Conservation (phyloP, 1,284 basidiomycete genomes). For the Cryptococcus jaspeensis region DNA sequence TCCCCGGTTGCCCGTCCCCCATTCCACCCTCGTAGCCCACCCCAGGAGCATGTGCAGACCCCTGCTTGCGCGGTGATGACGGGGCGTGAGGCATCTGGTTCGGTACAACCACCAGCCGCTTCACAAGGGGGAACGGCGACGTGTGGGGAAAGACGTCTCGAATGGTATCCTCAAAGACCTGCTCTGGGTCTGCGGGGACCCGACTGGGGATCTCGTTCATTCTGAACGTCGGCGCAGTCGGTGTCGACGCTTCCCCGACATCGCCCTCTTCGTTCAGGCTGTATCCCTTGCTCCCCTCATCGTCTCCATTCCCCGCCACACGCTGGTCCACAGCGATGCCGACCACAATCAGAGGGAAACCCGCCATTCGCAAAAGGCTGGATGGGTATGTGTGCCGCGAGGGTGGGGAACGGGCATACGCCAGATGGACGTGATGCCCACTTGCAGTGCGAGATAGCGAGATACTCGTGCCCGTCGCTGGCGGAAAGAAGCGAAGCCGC, state of each 20-base stretch:
- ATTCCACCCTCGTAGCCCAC: not conserved
- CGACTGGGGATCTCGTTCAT: not conserved
- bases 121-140: constrained; percentile 70
- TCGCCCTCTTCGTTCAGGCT: constrained; percentile 16
- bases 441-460: constrained; percentile 35
- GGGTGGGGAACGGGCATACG: constrained; percentile 34
- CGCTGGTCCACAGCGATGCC: constrained; percentile 36
- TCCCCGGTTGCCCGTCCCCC: constrained; percentile 62
- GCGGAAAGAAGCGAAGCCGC: constrained; percentile 34
- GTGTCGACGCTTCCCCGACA: constrained; percentile 19
- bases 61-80: constrained; percentile 52
- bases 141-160: constrained; percentile 56
- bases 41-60: constrained; percentile 56
- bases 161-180: constrained; percentile 38
- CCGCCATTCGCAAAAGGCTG: constrained; percentile 36
- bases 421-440: constrained; percentile 41
- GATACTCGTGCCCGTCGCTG: constrained; percentile 15
- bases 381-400: constrained; percentile 41
- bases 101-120: constrained; percentile 53
- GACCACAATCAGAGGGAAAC: constrained; percentile 45
- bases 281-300: constrained; percentile 21
- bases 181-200: constrained; percentile 8
- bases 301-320: not conserved
- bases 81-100: constrained; percentile 54
- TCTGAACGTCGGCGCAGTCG: constrained; percentile 17